Evolutionary conservation across 2,329 filamentous ascomycete species (phyloP), one percentile per base, ranked within the genome.

Genomic region (Tympanopsis confertula): DNA sequence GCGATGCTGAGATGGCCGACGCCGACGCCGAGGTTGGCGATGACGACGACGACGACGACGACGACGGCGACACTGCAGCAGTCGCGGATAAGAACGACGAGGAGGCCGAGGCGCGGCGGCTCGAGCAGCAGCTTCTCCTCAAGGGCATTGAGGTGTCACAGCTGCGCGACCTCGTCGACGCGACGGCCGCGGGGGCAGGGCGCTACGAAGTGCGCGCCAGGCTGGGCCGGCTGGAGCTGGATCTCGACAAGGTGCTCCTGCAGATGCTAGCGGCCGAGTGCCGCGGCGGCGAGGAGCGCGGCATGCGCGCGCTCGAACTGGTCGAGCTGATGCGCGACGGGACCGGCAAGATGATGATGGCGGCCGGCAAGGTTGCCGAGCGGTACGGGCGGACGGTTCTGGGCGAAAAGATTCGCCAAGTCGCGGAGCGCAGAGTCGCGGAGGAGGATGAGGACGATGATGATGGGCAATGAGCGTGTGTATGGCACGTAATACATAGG

Each of bases 221-320:
- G 35, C 69, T 94, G 13, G 71, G 75, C 13, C 69, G 76, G 28
- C 70, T 86, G 39, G 85, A 94, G 57, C 65, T 93, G 33, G 86
- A 93, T 33, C 76, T 94, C 26, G 88, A 98, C 64, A 94, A 94
- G 64, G 78, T 82, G 32, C 66, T 98, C 37, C 65, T 98, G 45
- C 87, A 95, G 63, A 71, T 96, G 55, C 67, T 98, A 52, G 88
- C 86, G 2, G 66, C 82, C 5, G 91, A 96, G 64, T 98, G 91
- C 56, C 78, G 87, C 42, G 86, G 91, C 47, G 86, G 87, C 33
- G 91, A 98, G 57, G 88, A 96, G 44, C 71, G 83, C 20, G 89
- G 88, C 4, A 95, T 95, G 86, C 86, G 89, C 47, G 89, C 89
- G 1, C 65, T 98, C 24, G 93, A 98, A 61, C 73, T 96, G 50